Percentiles rank a stretch among this genome's conserved stretches.
Evolutionary conservation across 129 eudicot genomes (phyloP).

Genomic region (Arctium lappa): DNA sequence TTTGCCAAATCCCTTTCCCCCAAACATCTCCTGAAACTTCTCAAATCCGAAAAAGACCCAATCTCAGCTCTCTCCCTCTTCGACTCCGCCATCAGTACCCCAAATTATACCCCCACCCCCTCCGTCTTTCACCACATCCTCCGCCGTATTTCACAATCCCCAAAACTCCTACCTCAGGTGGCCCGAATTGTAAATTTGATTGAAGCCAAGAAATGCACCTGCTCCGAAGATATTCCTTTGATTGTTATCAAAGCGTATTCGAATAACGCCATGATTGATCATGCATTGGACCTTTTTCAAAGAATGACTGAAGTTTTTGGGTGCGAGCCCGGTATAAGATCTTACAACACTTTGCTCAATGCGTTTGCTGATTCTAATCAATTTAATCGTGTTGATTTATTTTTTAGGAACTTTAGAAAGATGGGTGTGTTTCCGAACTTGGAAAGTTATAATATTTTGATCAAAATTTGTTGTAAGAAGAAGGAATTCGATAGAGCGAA

Average conservation of each 20-base stretch:
- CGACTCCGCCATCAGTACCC: slow-evolving; percentile 41
- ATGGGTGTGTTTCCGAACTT: slow-evolving; percentile 66
- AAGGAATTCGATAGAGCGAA: slow-evolving; percentile 37
- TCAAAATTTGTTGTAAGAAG: slow-evolving; percentile 58
- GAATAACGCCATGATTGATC: slow-evolving; percentile 44
- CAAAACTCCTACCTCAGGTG: slow-evolving; percentile 37
- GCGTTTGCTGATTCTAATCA: slow-evolving; percentile 48
- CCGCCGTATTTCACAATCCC: slow-evolving; percentile 49
- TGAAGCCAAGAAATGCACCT: slow-evolving; percentile 37
- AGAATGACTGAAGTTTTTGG: slow-evolving; percentile 64
- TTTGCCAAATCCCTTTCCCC: slow-evolving; percentile 44
- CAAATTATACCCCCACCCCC: slow-evolving; percentile 51
- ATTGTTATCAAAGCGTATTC: slow-evolving; percentile 50
- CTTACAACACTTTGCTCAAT: slow-evolving; percentile 62
- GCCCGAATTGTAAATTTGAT: slow-evolving; percentile 43
- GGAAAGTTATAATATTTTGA: slow-evolving; percentile 63
- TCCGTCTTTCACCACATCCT: slow-evolving; percentile 66
- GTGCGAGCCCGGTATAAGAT: slow-evolving; percentile 68
- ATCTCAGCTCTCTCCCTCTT: slow-evolving; percentile 61
- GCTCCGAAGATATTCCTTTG: slow-evolving; percentile 62
- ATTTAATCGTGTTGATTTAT: slow-evolving; percentile 47
- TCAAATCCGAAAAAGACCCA: slow-evolving; percentile 56
- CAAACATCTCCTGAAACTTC: slow-evolving; percentile 42
- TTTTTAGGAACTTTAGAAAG: slow-evolving; percentile 46
- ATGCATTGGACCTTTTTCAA: slow-evolving; percentile 49